Evolutionary conservation across 495 filamentous ascomycete species (phyloP), one percentile per base, ranked within the genome.

Genomic region (Penicillium chermesinum): DNA sequence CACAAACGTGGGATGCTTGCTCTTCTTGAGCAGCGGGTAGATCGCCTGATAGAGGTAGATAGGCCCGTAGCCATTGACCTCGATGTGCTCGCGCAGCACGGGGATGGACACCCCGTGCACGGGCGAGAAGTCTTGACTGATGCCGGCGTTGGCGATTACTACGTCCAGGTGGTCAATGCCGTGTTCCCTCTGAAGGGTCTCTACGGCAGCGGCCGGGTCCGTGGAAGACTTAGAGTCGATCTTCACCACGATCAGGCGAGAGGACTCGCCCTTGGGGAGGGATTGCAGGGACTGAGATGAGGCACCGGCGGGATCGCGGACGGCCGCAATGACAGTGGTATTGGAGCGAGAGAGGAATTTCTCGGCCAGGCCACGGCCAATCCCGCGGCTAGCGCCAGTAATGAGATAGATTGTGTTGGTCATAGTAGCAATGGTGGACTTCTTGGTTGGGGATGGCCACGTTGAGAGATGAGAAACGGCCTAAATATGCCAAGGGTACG

Each of bases 71-170:
- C 55, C 59, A 49, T 77, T 77, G 41, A 72, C 55, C 2, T 66
- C 54, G 41, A 75, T 44, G 44, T 71, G 55, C 38, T 66, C 41
- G 41, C 54, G 57, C 7, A 75, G 25, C 8, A 60, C 56, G n/a
- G 47, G 48, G 7, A 59, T 45, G 21, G 50, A 55, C 17, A 58
- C 60, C 7, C 62, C 41, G 17, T 55, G 48, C 22, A 57, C 48
- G 20, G 57, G 35, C 12, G 50, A 48, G 51, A 44, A 62, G 21
- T 34, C 27, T 15, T 62, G 36, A 34, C 53, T 46, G 7, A 71
- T 57, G 6, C 70, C 76, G 5, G 77, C 75, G 50, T 78, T 80
- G 48, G 76, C 74, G 27, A 81, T 59, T 12, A 79, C 69, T n/a
- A 71, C 50, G 56, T 80, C 71, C 17, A 81, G 38, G 12, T 53